These are phyloP conservation scores for Chaetomium strumarium DNA, from an alignment of 2,329 filamentous ascomycete species.

Conservation along the genomic window DNA sequence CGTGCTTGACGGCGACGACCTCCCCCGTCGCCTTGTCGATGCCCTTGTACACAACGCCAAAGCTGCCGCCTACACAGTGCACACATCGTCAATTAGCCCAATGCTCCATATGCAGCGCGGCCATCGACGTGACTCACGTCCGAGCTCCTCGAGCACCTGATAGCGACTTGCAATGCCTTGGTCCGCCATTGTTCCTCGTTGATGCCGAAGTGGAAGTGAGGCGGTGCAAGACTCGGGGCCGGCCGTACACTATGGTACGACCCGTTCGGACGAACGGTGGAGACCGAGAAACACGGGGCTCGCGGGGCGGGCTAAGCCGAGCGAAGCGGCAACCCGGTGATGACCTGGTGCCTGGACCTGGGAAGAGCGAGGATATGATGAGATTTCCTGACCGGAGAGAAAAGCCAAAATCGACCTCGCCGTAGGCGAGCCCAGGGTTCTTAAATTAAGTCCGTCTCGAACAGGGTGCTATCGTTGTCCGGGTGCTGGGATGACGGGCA, in stretches of 20 bases:
- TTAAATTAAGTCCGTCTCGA: background rate
- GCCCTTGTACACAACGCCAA: conserved; percentile 94
- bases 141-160: conserved; percentile 92
- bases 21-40: conserved; percentile 88
- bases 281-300: background rate
- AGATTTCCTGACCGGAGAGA: conserved; percentile 8
- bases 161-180: conserved; percentile 77
- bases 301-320: background rate
- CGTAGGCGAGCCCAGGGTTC: background rate
- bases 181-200: conserved; percentile 42
- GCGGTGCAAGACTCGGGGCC: background rate
- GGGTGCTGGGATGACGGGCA: conserved; percentile 21
- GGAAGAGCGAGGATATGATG: background rate
- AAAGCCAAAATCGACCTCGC: background rate
- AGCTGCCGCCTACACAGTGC: conserved; percentile 69
- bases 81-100: background rate
- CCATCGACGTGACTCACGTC: conserved; percentile 60
- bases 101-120: background rate
- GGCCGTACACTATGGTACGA: background rate
- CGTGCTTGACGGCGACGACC: conserved; percentile 94
- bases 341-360: background rate
- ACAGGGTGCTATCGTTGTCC: conserved; percentile 19
- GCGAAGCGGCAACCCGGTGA: background rate
- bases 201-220: conserved; percentile 1
- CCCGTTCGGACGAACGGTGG: conserved; percentile 6